These are phyloP conservation scores for Penicillium samsonianum DNA, from an alignment of 495 filamentous ascomycete species.

Conservation along the genomic window DNA sequence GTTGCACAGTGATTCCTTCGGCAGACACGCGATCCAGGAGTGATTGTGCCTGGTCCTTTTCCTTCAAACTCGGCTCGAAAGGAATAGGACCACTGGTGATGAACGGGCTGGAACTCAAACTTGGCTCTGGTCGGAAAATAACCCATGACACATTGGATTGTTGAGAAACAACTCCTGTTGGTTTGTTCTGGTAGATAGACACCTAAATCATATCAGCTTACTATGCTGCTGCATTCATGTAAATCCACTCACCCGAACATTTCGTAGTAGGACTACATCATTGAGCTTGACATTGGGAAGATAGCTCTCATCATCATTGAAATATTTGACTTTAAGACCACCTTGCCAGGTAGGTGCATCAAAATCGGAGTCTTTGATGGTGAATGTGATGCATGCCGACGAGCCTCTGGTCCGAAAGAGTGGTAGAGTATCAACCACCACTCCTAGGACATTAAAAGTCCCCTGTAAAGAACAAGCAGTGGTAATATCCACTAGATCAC, in stretches of 20 bases:
- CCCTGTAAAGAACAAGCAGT: slow-evolving; percentile 35
- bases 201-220: slow-evolving; percentile 28
- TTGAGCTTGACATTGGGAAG: slow-evolving; percentile 43
- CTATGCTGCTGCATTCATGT: background rate
- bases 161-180: slow-evolving; percentile 35
- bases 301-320: slow-evolving; percentile 38
- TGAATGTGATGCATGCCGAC: slow-evolving; percentile 49
- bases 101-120: slow-evolving; percentile 23
- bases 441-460: slow-evolving; percentile 46
- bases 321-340: slow-evolving; percentile 54
- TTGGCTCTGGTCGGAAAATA: slow-evolving; percentile 37
- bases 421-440: slow-evolving; percentile 48
- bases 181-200: slow-evolving; percentile 20
- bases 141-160: slow-evolving; percentile 36
- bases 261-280: slow-evolving; percentile 51
- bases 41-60: slow-evolving; percentile 30
- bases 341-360: slow-evolving; percentile 34
- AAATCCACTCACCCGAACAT: slow-evolving; percentile 37
- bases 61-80: slow-evolving; percentile 30
- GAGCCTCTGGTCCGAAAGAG: slow-evolving; percentile 32
- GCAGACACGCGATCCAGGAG: slow-evolving; percentile 30
- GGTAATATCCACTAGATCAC: slow-evolving; percentile 36
- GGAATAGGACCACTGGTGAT: slow-evolving; percentile 36
- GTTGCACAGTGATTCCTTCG: slow-evolving; percentile 9
- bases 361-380: slow-evolving; percentile 46